phyloP scores from a whole-genome alignment of 2,329 filamentous ascomycete species.

The Diaporthe sp. region DNA sequence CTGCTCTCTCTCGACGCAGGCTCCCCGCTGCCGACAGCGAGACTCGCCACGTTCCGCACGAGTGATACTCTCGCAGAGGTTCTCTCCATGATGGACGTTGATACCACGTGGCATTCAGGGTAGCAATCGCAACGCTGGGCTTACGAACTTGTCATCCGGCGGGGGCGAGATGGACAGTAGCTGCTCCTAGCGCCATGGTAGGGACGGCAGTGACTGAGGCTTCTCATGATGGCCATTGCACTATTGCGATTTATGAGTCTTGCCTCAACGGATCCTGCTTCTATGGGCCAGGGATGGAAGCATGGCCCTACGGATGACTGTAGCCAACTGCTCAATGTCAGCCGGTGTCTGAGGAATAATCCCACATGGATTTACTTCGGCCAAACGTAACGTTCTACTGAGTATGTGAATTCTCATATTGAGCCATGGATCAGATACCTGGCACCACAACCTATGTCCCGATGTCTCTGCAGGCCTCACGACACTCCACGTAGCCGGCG shows the following conservation, averaged over 20 bases:
- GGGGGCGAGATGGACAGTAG: not conserved
- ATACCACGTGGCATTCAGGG: not conserved
- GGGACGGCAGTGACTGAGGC: not conserved
- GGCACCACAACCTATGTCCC: not conserved
- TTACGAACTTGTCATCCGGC: not conserved
- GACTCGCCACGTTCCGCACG: not conserved
- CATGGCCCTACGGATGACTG: not conserved
- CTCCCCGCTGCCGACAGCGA: not conserved
- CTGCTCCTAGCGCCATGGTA: not conserved
- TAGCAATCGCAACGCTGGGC: not conserved
- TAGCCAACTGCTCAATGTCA: not conserved
- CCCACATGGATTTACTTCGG: not conserved
- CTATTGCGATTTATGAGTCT: not conserved
- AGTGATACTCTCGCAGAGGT: not conserved
- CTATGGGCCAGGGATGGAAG: not conserved
- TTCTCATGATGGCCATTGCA: not conserved
- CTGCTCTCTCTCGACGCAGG: not conserved
- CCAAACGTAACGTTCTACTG: constrained; percentile 1
- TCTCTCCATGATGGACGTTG: not conserved
- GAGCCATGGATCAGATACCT: not conserved
- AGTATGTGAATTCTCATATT: not conserved
- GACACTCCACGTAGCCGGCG: not conserved
- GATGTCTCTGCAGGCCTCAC: not conserved
- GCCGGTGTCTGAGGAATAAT: not conserved
- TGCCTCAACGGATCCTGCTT: not conserved